A percentile compares a stretch with the other conserved stretches of the same genome.
phyloP scores from a whole-genome alignment of 768 basidiomycete species.

The Sporobolomyces roseus region DNA sequence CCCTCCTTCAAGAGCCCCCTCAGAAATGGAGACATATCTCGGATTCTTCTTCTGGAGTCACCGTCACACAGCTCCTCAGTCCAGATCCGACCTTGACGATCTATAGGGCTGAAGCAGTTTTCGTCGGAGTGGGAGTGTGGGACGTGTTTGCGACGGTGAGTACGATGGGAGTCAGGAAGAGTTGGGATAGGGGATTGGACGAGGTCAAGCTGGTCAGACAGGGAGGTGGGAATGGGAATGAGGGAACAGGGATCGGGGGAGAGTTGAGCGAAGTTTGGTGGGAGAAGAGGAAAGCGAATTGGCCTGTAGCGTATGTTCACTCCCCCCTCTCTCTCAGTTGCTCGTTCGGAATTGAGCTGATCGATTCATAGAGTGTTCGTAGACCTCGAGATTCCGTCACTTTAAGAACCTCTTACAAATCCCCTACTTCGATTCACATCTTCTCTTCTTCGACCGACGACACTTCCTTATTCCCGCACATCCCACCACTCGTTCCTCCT shows the following conservation, averaged over 20 bases:
- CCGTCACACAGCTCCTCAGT: constrained; percentile 89
- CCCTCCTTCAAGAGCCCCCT: constrained; percentile 91
- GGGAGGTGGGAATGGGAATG: too few species aligned
- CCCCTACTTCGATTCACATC: constrained; percentile 86
- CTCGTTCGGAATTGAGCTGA: constrained; percentile 1
- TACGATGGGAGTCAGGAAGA: constrained; percentile 48
- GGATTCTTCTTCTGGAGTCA: constrained; percentile 75
- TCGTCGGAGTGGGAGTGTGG: constrained; percentile 93
- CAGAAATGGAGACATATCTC: constrained; percentile 80
- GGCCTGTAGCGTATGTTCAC: constrained; percentile 79
- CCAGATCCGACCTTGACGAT: constrained; percentile 96
- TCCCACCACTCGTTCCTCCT: constrained; percentile 62
- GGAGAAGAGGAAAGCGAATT: constrained; percentile 64
- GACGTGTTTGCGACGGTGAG: constrained; percentile 77
- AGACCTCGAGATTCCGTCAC: constrained; percentile 87
- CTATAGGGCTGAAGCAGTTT: constrained; percentile 92
- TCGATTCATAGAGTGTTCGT: background rate
- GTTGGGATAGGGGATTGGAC: constrained; percentile 81
- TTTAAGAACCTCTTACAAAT: constrained; percentile 94
- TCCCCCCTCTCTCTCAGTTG: background rate
- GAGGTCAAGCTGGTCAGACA: constrained; percentile 72
- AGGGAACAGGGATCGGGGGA: constrained; percentile 56
- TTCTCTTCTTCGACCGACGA: constrained; percentile 94
- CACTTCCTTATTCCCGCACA: constrained; percentile 69
- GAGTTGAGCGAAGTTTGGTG: constrained; percentile 43